Base-by-base conservation (phyloP, 805 yeast species). In the Saccharomycopsis malanga region DNA sequence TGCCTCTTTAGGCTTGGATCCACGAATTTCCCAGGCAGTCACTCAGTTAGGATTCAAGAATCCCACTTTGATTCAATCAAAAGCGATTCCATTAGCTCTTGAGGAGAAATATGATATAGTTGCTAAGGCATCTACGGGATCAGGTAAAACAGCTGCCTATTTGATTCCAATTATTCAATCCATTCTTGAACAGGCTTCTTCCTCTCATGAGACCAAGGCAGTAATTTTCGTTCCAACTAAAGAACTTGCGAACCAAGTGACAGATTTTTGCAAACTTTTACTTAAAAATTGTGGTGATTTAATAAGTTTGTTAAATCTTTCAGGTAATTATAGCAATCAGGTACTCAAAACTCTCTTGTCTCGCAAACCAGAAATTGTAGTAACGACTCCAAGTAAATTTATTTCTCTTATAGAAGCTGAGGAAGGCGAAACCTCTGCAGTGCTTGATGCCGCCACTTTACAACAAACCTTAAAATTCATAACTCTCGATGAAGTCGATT, bases 41-140 rank as follows among this genome's bases (percentile, higher is more conserved):
- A 81, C 81, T 54, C 79, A 79, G 57, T 66, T 83, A 37, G 95
- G 95, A 3, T 88, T 81, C 68, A 76, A 73, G 45, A 79, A 83
- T 59, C 98, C 98, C 7, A 93, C 98, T 1, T 72, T 87, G 48
- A 83, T 93, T 46, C 98, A 93, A 66, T 76, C 94, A 6, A 81
- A 81, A 60, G 84, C 96, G n/a, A 87, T 93, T 50, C 96, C 95
- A 37, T 68, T 93, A 42, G 96, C 98, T 1, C 66, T 93, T 45
- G 84, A 87, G 54, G 93, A 91, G 56, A 85, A 83, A 60, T 82
- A 88, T 67, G 99, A 93, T 66, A 79, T 93, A 44, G 96, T 93
- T 58, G 99, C 98, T 15, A 98, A 98, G 71, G 99, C 99, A 30
- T 96, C 87, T 21, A 93, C 99, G 3, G 99, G 99, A 70, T 91